Percentiles rank a stretch among this genome's conserved stretches.
phyloP scores from a whole-genome alignment of 495 filamentous ascomycete genomes.

The Margaritispora aquatica region DNA sequence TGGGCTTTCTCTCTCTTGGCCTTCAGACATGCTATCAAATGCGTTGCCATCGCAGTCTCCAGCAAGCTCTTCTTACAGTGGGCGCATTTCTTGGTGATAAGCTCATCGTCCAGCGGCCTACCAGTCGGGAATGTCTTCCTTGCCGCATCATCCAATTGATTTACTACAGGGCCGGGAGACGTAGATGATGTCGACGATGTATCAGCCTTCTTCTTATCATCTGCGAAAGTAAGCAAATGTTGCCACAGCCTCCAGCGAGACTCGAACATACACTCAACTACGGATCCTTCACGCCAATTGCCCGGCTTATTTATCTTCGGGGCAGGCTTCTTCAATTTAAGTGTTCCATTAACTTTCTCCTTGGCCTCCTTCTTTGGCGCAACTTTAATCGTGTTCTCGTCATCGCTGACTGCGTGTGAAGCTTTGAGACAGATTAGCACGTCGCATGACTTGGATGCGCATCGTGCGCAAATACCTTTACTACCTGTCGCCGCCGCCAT shows the following conservation, averaged over 20 bases:
- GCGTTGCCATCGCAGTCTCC: constrained; percentile 52
- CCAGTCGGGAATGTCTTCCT: constrained; percentile 67
- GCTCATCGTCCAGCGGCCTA: constrained; percentile 61
- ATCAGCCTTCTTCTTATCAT: constrained; percentile 39
- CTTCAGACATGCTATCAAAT: constrained; percentile 63
- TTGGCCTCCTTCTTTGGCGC: constrained; percentile 58
- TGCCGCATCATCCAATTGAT: constrained; percentile 62
- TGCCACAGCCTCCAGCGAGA: not conserved
- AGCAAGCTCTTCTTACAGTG: constrained; percentile 73
- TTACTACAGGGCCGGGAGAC: constrained; percentile 54
- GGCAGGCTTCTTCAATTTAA: constrained; percentile 62
- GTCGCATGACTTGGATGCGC: not conserved
- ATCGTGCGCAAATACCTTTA: constrained; percentile 8
- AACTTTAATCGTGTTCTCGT: constrained; percentile 51
- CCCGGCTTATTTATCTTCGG: constrained; percentile 52
- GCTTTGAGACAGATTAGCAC: constrained; percentile 4
- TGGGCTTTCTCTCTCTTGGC: constrained; percentile 71
- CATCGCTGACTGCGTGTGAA: constrained; percentile 27
- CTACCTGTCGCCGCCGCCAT: constrained; percentile 7
- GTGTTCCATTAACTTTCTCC: constrained; percentile 39
- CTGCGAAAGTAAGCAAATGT: constrained; percentile 20
- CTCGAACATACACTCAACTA: constrained; percentile 46
- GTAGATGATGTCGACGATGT: constrained; percentile 28
- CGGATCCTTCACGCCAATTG: constrained; percentile 46
- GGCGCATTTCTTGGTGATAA: constrained; percentile 69